Evolutionary conservation across 2,329 filamentous ascomycete genomes (phyloP).

Genomic region (Emericellopsis atlantica): DNA sequence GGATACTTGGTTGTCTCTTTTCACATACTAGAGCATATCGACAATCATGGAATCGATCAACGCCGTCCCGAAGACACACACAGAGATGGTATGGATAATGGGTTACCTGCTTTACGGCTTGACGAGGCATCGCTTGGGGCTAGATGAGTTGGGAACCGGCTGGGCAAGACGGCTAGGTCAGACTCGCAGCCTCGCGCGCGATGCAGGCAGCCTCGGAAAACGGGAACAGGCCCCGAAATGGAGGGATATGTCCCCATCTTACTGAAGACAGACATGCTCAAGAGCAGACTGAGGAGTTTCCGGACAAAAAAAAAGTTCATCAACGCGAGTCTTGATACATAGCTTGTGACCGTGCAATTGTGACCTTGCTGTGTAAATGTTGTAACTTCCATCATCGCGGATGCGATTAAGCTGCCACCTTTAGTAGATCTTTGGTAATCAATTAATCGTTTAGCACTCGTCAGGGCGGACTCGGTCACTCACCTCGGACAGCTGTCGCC

Average conservation of each 20-base stretch:
- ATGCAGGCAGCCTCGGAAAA: background rate
- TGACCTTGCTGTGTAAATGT: too few relatives aligned
- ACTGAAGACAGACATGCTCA: conserved; percentile 8
- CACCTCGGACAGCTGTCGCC: too few relatives aligned
- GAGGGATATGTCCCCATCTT: background rate
- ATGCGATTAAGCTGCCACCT: too few relatives aligned
- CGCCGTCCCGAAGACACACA: conserved; percentile 15
- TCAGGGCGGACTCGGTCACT: too few relatives aligned
- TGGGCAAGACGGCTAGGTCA: background rate
- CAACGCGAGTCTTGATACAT: too few relatives aligned
- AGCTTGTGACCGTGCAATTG: too few relatives aligned
- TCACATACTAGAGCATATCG: conserved; percentile 15
- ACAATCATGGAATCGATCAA: conserved; percentile 11
- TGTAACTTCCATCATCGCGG: too few relatives aligned
- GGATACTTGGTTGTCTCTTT: conserved; percentile 18
- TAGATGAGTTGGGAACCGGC: background rate
- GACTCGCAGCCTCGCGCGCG: too few relatives aligned
- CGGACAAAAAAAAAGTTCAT: conserved; percentile 18
- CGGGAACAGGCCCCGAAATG: background rate
- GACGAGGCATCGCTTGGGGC: too few relatives aligned
- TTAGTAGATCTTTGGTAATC: too few relatives aligned
- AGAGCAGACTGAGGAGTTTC: conserved; percentile 27
- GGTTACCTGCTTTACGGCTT: conserved; percentile 16
- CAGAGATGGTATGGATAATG: conserved; percentile 22
- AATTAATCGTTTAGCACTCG: too few relatives aligned